Evolutionary conservation across 176 grass and related monocot species (phyloP), one percentile per base, ranked within the genome.

Genomic region (Aegilops umbellulata): DNA sequence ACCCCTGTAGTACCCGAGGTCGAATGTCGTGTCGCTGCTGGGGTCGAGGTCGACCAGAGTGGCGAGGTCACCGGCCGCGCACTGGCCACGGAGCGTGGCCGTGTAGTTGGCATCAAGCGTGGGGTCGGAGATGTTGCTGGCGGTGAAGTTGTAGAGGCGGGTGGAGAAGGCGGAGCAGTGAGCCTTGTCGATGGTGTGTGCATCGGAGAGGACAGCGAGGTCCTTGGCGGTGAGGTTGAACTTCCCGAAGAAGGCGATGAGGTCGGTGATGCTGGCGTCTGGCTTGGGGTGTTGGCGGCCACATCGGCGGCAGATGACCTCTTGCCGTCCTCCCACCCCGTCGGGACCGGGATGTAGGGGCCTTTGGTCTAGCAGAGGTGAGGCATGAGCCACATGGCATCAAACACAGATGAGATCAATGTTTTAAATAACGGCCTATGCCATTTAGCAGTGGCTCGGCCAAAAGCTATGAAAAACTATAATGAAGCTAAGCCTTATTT

Each of bases 321-420:
- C 64, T 91, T 93, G 12, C 91, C 91, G 76, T 95, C 93, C 67
- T 41, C 60, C 55, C 93, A 78, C 0, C 93, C 93, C 0, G 88
- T 90, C 14, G 71, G 26, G 0, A 95, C 58, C 0, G 13, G 60
- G 36, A 91, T 91, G 78, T 86, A 88, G n/a, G 93, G 90, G 1
- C 93, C 93, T 68, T 92, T 88, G 11, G 68, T 86, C 92, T 94
- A 51, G 4, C 2, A 17, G 14, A 75, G 70, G 6, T 1, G 38
- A 73, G 22, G 46, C 44, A 14, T 15, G 46, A 47, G 14, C 13
- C 46, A 38, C 35, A 44, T 44, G 11, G 3, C 42, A 47, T 47
- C 46, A 47, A 14, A 47, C 16, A 46, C 3, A 46, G 12, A 46
- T 46, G 12, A 46, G 42, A 44, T 3, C 10, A 42, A 3, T 42